Base-by-base conservation (phyloP, 257 asterid genomes). In the Misopates orontium region DNA sequence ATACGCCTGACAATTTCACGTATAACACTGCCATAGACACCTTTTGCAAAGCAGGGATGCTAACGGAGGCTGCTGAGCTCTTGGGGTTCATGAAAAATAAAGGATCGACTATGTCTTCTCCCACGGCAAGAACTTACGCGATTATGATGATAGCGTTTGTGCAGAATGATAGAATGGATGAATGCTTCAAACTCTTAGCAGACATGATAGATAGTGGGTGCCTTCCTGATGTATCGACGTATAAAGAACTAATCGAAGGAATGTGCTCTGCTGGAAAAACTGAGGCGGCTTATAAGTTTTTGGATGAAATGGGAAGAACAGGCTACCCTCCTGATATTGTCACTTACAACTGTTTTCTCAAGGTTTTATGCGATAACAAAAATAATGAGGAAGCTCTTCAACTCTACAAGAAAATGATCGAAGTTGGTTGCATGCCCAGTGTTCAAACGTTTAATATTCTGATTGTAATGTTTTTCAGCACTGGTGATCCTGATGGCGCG, bases 321-420 rank as follows among this genome's bases (percentile, higher is more conserved):
- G 96, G 97, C 25, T 93, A 87, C 74, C 99, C 99, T 65, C 95
- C 97, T 0, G 97, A 93, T 76, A 85, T 93, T 21, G 95, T 93
- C 49, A 87, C 96, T 4, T 88, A 80, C 84, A 93, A 93, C 73
- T 93, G 95, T 64, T 87, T 90, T 56, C 95, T 93, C 71, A 82
- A 86, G 73, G 97, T 93, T 64, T 79, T 93, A 1, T 90, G 97
- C 64, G 91, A 93, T 55, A 81, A 82, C 48, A 84, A 79, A 68
- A 79, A 93, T 21, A 75, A 74, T 8, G 80, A 77, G 3, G 95
- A 90, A 71, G 95, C 97, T 0, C 62, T 73, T 41, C 53, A 71
- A 36, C 88, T 93, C 44, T 93, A 80, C 76, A 9, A 36, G 69
- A 84, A 78, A 62, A 93, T 93, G 97, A 72, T 75, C 2, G 89